A percentile compares a stretch with the other conserved stretches of the same genome.
These are phyloP conservation scores for Irpex lacteus DNA, from an alignment of 1,284 basidiomycete species.

Conservation along the genomic window DNA sequence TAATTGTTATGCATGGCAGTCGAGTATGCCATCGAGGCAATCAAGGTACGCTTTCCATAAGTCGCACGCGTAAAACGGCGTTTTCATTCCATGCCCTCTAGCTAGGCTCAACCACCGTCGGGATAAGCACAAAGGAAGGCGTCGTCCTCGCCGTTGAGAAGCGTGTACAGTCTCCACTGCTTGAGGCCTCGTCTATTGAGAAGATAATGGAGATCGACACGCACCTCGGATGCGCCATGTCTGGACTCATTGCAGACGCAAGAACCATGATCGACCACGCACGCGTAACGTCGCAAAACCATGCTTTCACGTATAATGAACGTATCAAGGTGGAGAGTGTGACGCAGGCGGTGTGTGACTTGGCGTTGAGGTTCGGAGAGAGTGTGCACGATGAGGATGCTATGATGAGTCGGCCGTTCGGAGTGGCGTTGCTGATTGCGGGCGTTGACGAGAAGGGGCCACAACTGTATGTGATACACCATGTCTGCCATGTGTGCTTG, in stretches of 20 bases:
- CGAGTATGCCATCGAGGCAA: constrained; percentile 99
- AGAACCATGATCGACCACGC: constrained; percentile 99
- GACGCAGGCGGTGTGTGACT: constrained; percentile 97
- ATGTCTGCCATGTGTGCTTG: not conserved
- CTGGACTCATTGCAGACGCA: constrained; percentile 95
- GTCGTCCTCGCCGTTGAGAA: constrained; percentile 97
- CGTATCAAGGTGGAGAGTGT: constrained; percentile 95
- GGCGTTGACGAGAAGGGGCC: constrained; percentile 96
- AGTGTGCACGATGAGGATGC: constrained; percentile 98
- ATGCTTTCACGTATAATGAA: constrained; percentile 97
- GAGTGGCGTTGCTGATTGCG: constrained; percentile 95
- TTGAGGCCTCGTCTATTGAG: constrained; percentile 95
- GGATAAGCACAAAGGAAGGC: constrained; percentile 84
- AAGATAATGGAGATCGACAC: constrained; percentile 99
- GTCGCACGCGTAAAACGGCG: not conserved
- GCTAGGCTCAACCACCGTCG: constrained; percentile 98
- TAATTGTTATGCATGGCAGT: constrained; percentile 45
- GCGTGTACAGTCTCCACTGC: constrained; percentile 94
- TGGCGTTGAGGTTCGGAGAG: constrained; percentile 97
- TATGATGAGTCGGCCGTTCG: constrained; percentile 99
- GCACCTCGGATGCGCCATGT: constrained; percentile 98
- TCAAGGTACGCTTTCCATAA: constrained; percentile 64
- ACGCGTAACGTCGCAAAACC: constrained; percentile 95
- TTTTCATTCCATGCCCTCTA: constrained; percentile 32
- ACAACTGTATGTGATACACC: constrained; percentile 67